Evolutionary conservation across 106 monocot species (phyloP).

Genomic region (Allium cepa): DNA sequence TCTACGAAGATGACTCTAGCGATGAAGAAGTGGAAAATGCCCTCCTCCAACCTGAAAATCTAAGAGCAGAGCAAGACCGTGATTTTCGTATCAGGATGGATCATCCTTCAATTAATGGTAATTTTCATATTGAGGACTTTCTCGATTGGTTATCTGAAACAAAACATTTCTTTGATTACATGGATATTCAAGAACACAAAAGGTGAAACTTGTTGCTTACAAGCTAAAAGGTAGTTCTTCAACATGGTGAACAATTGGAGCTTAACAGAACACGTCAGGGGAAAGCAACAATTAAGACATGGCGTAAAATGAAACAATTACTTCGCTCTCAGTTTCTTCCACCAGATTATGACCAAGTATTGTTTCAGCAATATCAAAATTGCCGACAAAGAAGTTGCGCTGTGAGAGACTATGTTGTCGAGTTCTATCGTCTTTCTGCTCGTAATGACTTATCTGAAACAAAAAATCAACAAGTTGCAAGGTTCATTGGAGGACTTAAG

Average conservation of each 20-base stretch:
- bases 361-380: not conserved
- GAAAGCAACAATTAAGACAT: not conserved
- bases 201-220: not conserved
- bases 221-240: not conserved
- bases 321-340: not conserved
- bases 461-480: not conserved
- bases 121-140: not conserved
- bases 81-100: not conserved
- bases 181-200: not conserved
- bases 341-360: not conserved
- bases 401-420: not conserved
- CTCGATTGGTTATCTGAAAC: not conserved
- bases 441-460: not conserved
- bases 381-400: not conserved
- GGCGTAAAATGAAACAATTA: not conserved
- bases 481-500: not conserved
- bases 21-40: no score
- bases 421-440: no score
- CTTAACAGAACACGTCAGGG: not conserved
- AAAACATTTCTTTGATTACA: not conserved
- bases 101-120: not conserved
- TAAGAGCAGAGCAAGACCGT: not conserved
- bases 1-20: no score
- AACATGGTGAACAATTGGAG: not conserved
- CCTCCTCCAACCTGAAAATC: not conserved